Evolutionary conservation across 1,284 basidiomycete species (phyloP).

Genomic region (Papiliotrema fonsecae): DNA sequence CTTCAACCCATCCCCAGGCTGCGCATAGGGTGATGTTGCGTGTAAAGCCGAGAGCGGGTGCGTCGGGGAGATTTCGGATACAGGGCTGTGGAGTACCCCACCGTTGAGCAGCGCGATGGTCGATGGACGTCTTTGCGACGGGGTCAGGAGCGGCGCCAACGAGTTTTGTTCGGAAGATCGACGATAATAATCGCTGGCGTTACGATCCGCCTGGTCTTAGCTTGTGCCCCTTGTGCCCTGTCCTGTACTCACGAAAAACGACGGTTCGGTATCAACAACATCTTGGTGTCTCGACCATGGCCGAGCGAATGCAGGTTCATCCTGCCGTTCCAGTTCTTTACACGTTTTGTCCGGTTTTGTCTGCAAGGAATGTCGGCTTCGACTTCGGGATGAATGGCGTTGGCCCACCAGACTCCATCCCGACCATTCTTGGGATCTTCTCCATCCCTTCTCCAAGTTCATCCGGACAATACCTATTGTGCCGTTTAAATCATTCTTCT

Average conservation of each 20-base stretch:
- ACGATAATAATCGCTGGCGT: background rate
- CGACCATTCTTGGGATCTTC: constrained; percentile 6
- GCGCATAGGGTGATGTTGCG: too few species aligned
- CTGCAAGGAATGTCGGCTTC: background rate
- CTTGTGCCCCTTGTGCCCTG: too few species aligned
- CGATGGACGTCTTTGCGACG: background rate
- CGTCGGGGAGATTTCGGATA: too few species aligned
- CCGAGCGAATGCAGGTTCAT: too few species aligned
- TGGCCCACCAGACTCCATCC: constrained; percentile 6
- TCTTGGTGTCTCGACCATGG: background rate
- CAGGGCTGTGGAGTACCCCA: too few species aligned
- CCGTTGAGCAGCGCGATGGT: background rate
- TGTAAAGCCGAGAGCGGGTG: too few species aligned
- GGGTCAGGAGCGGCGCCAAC: background rate
- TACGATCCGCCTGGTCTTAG: too few species aligned
- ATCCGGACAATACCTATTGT: background rate
- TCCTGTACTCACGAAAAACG: background rate
- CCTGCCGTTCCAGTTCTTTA: background rate
- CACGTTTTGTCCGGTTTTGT: background rate
- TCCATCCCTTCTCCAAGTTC: background rate
- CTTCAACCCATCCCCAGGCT: too few species aligned
- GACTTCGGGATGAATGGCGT: background rate
- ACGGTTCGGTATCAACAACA: too few species aligned
- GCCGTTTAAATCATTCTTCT: background rate
- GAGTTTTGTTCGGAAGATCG: constrained; percentile 6